A percentile compares a stretch with the other conserved stretches of the same genome.
Evolutionary conservation across 2,329 filamentous ascomycete genomes (phyloP).

Genomic region (Monosporascus sp.): DNA sequence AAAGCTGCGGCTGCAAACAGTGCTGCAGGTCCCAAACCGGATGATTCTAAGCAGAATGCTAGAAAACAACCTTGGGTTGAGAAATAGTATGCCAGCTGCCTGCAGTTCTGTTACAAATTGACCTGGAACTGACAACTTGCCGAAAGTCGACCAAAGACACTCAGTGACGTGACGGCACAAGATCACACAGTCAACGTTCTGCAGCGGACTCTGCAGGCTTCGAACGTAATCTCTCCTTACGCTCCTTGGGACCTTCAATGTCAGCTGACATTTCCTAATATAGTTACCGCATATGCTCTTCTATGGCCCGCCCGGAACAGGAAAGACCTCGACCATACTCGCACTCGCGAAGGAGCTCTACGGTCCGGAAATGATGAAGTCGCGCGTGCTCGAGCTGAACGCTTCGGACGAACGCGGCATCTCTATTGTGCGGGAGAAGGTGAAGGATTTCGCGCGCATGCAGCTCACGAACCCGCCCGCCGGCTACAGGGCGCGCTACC

Average conservation of each 20-base stretch:
- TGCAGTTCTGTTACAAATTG: neutral
- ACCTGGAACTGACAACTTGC: constrained; percentile 20
- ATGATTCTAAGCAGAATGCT: constrained; percentile 57
- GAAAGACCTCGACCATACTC: constrained; percentile 96
- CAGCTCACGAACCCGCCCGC: constrained; percentile 80
- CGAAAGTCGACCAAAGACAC: constrained; percentile 79
- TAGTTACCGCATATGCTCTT: constrained; percentile 98
- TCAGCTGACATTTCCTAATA: constrained; percentile 1
- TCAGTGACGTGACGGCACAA: constrained; percentile 93
- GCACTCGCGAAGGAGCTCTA: constrained; percentile 96
- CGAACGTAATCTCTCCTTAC: constrained; percentile 56
- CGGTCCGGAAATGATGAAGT: constrained; percentile 86
- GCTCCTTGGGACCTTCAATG: neutral
- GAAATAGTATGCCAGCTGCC: constrained; percentile 70
- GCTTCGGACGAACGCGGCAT: constrained; percentile 98
- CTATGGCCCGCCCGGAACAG: constrained; percentile 94
- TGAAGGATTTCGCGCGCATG: constrained; percentile 96
- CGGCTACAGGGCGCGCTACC: constrained; percentile 66
- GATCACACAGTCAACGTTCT: constrained; percentile 95
- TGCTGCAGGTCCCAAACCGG: constrained; percentile 57
- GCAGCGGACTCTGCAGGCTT: constrained; percentile 86
- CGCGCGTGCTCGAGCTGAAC: constrained; percentile 96
- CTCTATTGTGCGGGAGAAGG: constrained; percentile 92
- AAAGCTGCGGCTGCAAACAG: constrained; percentile 67
- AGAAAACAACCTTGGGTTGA: constrained; percentile 92